A percentile compares a stretch with the other conserved stretches of the same genome.
Conservation (phyloP, 2,329 filamentous ascomycete genomes). For the Pseudogymnoascus sp. region DNA sequence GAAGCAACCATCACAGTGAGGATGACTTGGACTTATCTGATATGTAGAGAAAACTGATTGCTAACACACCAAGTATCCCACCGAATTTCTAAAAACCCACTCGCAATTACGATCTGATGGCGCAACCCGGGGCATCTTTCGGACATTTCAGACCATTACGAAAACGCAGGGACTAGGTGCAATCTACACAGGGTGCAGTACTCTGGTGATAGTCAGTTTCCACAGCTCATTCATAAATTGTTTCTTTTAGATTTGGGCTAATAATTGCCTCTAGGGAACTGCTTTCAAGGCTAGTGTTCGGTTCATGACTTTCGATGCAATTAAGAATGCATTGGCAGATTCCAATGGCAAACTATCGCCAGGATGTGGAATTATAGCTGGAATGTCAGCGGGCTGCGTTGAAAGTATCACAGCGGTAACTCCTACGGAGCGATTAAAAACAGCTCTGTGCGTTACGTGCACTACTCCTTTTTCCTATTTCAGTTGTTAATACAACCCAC, state of each 20-base stretch:
- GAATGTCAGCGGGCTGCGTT: conserved; percentile 52
- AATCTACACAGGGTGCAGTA: conserved; percentile 55
- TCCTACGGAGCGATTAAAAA: conserved; percentile 52
- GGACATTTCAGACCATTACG: conserved; percentile 44
- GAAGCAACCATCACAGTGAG: too few relatives aligned
- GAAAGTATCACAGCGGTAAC: conserved; percentile 55
- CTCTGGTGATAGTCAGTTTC: conserved; percentile 40
- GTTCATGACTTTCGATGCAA: conserved; percentile 56
- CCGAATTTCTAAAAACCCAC: conserved; percentile 58
- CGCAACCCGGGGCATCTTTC: conserved; percentile 45
- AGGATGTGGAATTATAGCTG: conserved; percentile 46
- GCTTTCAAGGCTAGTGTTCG: conserved; percentile 55
- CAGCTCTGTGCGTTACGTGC: conserved; percentile 17
- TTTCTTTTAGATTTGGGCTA: background rate
- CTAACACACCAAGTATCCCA: too few relatives aligned
- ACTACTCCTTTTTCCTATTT: background rate
- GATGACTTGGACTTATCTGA: too few relatives aligned
- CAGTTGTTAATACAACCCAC: background rate
- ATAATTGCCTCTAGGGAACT: conserved; percentile 34
- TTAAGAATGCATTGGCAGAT: conserved; percentile 46
- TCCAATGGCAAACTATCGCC: conserved; percentile 47
- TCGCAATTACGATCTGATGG: conserved; percentile 40
- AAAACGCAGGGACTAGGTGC: conserved; percentile 45
- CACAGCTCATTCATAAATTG: background rate
- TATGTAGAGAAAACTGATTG: too few relatives aligned